Evolutionary conservation across 306 rosid genomes (phyloP).

Genomic region (Ochetophila trinervis): DNA sequence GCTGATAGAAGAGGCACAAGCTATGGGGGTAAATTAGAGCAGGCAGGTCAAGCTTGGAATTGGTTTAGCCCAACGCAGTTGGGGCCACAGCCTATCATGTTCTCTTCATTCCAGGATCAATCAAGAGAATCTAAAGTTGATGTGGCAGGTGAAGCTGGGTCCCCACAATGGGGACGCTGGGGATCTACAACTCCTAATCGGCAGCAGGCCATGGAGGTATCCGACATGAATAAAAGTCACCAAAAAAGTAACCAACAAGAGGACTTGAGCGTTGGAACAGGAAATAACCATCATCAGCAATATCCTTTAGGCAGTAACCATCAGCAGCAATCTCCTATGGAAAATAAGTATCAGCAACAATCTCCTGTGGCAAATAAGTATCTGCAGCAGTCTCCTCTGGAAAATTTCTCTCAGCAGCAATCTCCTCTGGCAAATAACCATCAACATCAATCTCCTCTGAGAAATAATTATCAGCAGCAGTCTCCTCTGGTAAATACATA

Average conservation of each 20-base stretch:
- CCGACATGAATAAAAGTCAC: not conserved
- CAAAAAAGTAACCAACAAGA: not conserved
- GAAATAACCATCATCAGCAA: no score
- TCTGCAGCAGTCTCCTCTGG: no score
- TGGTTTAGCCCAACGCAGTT: constrained; percentile 3
- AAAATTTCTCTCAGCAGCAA: no score
- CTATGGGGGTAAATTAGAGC: not conserved
- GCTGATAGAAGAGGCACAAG: constrained; percentile 7
- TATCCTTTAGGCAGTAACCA: no score
- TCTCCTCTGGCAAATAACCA: no score
- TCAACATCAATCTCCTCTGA: no score
- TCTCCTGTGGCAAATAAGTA: no score
- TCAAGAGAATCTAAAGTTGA: not conserved
- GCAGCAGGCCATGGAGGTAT: not conserved
- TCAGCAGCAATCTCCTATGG: no score
- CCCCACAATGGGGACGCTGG: not conserved
- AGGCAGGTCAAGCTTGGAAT: constrained; percentile 13
- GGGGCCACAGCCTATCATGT: not conserved
- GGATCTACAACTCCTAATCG: not conserved
- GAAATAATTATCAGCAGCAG: no score
- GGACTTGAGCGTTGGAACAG: not conserved
- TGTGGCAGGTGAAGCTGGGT: constrained; percentile 4
- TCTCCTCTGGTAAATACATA: no score
- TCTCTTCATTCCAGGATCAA: constrained; percentile 2
- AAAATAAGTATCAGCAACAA: no score